Percentiles rank a stretch among this genome's conserved stretches.
Conservation (phyloP, 257 asterid species). For the Verbena officinalis region DNA sequence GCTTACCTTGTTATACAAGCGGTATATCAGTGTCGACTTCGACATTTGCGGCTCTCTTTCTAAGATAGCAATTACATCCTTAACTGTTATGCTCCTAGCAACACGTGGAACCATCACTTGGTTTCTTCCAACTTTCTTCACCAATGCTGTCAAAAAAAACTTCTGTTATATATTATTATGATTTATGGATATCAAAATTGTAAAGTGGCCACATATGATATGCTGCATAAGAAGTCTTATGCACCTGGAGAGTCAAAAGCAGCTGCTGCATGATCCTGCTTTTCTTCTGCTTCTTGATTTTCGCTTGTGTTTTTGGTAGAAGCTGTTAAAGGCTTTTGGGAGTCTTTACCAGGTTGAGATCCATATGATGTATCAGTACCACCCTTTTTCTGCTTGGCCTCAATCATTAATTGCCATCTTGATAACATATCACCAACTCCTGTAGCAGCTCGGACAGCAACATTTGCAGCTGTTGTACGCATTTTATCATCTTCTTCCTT, state of each 20-base stretch:
- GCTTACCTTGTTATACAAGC: slow-evolving; percentile 53
- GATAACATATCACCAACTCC: slow-evolving; percentile 93
- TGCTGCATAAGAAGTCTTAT: slow-evolving; percentile 11
- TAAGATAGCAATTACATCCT: slow-evolving; percentile 76
- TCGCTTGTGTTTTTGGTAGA: slow-evolving; percentile 59
- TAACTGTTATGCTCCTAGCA: slow-evolving; percentile 62
- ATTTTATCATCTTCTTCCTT: slow-evolving; percentile 97
- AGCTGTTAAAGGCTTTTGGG: slow-evolving; percentile 48
- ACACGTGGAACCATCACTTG: slow-evolving; percentile 56
- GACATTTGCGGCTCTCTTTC: slow-evolving; percentile 98
- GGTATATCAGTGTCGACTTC: slow-evolving; percentile 64
- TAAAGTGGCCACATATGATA: background rate
- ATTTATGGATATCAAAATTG: background rate
- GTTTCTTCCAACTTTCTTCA: slow-evolving; percentile 64
- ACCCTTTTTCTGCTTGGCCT: slow-evolving; percentile 90
- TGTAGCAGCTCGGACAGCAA: slow-evolving; percentile 95
- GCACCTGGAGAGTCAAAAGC: slow-evolving; percentile 59
- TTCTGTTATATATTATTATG: too few species aligned
- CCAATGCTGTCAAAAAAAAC: slow-evolving; percentile 45
- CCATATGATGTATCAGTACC: slow-evolving; percentile 58
- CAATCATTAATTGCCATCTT: slow-evolving; percentile 93
- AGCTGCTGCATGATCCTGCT: slow-evolving; percentile 47
- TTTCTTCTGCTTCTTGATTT: slow-evolving; percentile 60
- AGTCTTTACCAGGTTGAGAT: slow-evolving; percentile 63
- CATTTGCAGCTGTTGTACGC: slow-evolving; percentile 98